Evolutionary conservation across 148 eudicot genomes (phyloP), one percentile per base, ranked within the genome.

Genomic region (Chenopodium suecicum): DNA sequence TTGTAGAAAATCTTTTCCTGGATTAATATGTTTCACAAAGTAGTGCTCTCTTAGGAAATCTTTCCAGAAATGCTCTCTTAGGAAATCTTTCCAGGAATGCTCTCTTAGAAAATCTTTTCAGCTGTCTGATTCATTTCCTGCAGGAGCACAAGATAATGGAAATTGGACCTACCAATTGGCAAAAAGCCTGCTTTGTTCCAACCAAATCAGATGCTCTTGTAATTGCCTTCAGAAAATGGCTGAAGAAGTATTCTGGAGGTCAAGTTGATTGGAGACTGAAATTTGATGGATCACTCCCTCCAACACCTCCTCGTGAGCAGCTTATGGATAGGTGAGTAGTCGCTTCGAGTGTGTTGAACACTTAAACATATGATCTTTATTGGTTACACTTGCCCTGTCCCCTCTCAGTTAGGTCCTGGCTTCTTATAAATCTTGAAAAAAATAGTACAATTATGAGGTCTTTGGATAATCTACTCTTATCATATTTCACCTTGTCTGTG

Each of bases 291-390:
- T 78, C 84, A 20, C 90, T 92, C 64, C 94, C 97, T 13, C 92
- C 98, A 74, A 86, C 90, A 37, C 98, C 94, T 54, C 92, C 97
- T 31, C 87, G 92, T 80, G 97, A 94, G 79, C 92, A 90, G 83
- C 87, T 94, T 19, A 48, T 94, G 86, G 98, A 94, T 82, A 91
- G 97, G 98, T 91, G 75, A 84, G 72, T 46, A 84, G 72, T 46
- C 22, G 19, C 41, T 31, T 68, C 11, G 16, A 66, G 17, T 27
- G 13, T 41, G 44, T 41, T 6, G 6, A 41, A 41, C 44, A 41
- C 44, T 41, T 41, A 41, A 41, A 41, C 44, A 41, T 41, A 41
- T 41, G 44, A 41, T 5, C 44, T 41, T 41, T 41, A 41, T 41
- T 41, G 6, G 8, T 41, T 41, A 41, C 44, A 41, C 8, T 41